Conservation (phyloP, 2,329 filamentous ascomycete species). For the Sordariomycetes sp. region DNA sequence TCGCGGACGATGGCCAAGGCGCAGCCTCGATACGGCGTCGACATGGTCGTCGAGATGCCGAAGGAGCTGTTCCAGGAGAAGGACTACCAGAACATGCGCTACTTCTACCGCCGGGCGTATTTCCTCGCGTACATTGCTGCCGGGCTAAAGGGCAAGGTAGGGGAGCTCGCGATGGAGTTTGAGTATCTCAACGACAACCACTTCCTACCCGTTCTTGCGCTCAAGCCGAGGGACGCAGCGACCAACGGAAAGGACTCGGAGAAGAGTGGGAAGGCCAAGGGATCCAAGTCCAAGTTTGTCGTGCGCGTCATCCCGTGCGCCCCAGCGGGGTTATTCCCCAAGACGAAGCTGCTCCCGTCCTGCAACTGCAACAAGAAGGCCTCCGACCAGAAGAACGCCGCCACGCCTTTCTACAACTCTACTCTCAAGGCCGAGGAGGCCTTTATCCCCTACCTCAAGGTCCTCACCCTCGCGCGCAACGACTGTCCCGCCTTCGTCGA, state of each 20-base stretch:
- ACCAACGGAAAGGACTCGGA: slow-evolving; percentile 12
- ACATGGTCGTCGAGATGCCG: slow-evolving; percentile 85
- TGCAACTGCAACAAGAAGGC: slow-evolving; percentile 59
- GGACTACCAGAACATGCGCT: slow-evolving; percentile 85
- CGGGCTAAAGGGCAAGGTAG: slow-evolving; percentile 49
- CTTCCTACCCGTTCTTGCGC: slow-evolving; percentile 58
- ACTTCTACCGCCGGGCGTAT: slow-evolving; percentile 90
- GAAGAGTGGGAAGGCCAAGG: slow-evolving; percentile 1
- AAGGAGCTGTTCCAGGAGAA: slow-evolving; percentile 75
- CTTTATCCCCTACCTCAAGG: slow-evolving; percentile 62
- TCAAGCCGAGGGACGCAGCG: slow-evolving; percentile 13
- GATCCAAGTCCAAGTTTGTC: slow-evolving; percentile 31
- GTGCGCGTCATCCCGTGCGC: slow-evolving; percentile 73
- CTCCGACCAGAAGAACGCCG: slow-evolving; percentile 23
- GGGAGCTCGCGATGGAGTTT: slow-evolving; percentile 48
- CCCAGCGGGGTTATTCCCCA: slow-evolving; percentile 57
- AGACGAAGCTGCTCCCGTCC: slow-evolving; percentile 57
- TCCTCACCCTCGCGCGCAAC: slow-evolving; percentile 59
- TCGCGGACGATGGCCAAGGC: slow-evolving; percentile 62
- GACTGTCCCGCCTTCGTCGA: slow-evolving; percentile 67
- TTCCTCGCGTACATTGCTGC: slow-evolving; percentile 76
- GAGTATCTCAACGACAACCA: slow-evolving; percentile 61
- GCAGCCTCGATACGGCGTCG: slow-evolving; percentile 50
- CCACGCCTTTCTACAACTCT: slow-evolving; percentile 81
- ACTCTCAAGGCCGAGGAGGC: slow-evolving; percentile 69